Evolutionary conservation across 306 rosid genomes (phyloP).

Genomic region (Lupinus albus): DNA sequence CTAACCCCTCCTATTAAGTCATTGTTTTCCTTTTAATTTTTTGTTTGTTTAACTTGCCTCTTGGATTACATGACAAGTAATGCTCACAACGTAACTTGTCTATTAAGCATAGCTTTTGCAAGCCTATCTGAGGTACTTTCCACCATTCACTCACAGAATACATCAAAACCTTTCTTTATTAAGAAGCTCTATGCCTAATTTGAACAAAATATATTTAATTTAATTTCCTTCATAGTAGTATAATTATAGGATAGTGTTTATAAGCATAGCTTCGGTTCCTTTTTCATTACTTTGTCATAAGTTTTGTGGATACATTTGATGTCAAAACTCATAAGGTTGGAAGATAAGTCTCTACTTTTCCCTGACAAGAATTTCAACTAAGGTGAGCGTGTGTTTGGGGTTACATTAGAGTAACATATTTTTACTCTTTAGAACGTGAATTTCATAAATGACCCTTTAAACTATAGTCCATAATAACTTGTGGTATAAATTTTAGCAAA

Average conservation of each 20-base stretch:
- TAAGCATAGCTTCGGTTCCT: background rate
- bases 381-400: constrained; percentile 47
- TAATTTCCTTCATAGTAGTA: constrained; percentile 32
- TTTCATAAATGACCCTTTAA: constrained; percentile 34
- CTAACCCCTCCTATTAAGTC: background rate
- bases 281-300: constrained; percentile 7
- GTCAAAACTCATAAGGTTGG: constrained; percentile 33
- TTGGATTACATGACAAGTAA: constrained; percentile 3
- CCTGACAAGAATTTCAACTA: constrained; percentile 31
- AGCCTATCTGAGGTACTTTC: constrained; percentile 63
- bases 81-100: no score
- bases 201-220: constrained; percentile 31
- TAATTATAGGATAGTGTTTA: background rate
- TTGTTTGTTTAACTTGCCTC: background rate
- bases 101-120: no score
- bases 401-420: constrained; percentile 15
- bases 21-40: background rate
- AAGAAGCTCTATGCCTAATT: background rate
- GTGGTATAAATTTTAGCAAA: constrained; percentile 19
- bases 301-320: constrained; percentile 3
- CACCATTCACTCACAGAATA: constrained; percentile 10
- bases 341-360: constrained; percentile 41
- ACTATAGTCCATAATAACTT: constrained; percentile 35
- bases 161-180: constrained; percentile 25
- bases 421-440: constrained; percentile 25